Percentiles rank a stretch among this genome's conserved stretches.
Conservation (phyloP, 768 basidiomycete species). For the Serendipita sp. region DNA sequence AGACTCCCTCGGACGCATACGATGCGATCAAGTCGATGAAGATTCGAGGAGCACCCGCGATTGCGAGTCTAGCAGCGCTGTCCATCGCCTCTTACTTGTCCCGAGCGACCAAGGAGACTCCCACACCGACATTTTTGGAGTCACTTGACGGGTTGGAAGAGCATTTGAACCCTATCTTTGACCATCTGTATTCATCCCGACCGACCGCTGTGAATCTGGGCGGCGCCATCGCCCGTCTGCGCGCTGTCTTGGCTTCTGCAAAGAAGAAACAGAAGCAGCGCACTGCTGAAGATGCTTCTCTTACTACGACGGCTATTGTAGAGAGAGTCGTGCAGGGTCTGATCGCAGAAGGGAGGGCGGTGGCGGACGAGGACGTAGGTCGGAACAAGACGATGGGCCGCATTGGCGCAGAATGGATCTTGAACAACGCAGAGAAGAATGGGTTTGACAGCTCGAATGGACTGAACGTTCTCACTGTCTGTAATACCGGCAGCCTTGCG, state of each 20-base stretch:
- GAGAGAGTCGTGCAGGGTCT: constrained; percentile 37
- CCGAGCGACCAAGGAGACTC: constrained; percentile 30
- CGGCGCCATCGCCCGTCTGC: constrained; percentile 63
- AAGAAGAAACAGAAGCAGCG: not conserved
- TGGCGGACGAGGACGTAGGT: constrained; percentile 79
- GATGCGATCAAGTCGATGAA: constrained; percentile 96
- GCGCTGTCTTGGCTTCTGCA: constrained; percentile 28
- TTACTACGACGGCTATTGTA: constrained; percentile 25
- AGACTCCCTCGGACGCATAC: constrained; percentile 63
- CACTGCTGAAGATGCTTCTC: not conserved
- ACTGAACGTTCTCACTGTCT: constrained; percentile 80
- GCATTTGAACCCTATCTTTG: constrained; percentile 44
- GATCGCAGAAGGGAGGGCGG: constrained; percentile 49
- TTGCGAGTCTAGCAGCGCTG: constrained; percentile 80
- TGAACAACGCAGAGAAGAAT: constrained; percentile 30
- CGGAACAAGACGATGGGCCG: constrained; percentile 76
- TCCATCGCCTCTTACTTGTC: constrained; percentile 53
- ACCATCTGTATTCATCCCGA: constrained; percentile 70
- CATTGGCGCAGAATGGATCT: constrained; percentile 75
- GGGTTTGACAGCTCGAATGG: constrained; percentile 27
- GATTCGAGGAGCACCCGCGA: constrained; percentile 89
- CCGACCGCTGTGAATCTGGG: constrained; percentile 95
- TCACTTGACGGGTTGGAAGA: constrained; percentile 36
- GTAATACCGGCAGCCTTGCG: constrained; percentile 93
- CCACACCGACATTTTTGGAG: constrained; percentile 38